Evolutionary conservation across 2,329 filamentous ascomycete species (phyloP).

Genomic region (Annulohypoxylon truncatum): DNA sequence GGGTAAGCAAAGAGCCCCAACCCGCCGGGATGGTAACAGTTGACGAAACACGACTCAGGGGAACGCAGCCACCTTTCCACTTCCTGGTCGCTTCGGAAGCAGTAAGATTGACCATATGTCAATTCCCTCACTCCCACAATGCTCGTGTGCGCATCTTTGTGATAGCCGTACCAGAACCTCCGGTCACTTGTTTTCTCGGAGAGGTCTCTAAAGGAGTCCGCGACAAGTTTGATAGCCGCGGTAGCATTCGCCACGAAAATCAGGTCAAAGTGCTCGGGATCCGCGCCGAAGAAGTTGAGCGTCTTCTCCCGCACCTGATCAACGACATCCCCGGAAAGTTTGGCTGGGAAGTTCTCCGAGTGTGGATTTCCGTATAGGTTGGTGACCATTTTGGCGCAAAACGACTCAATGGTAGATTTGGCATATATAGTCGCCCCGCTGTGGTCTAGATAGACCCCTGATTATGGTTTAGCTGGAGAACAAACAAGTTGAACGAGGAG

Average conservation of each 20-base stretch:
- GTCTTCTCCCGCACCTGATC: conserved; percentile 66
- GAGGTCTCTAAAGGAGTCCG: conserved; percentile 66
- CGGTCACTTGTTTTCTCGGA: conserved; percentile 59
- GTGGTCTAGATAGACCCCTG: conserved; percentile 67
- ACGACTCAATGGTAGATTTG: conserved; percentile 66
- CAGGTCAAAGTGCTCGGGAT: conserved; percentile 68
- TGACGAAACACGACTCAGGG: conserved; percentile 41
- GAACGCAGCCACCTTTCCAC: conserved; percentile 59
- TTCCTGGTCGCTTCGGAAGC: conserved; percentile 68
- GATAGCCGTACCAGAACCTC: conserved; percentile 69
- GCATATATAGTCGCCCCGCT: conserved; percentile 69
- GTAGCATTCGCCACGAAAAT: conserved; percentile 94
- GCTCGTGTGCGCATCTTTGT: conserved; percentile 71
- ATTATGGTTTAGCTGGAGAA: conserved; percentile 21
- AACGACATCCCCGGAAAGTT: conserved; percentile 66
- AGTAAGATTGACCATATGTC: conserved; percentile 64
- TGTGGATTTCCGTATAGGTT: conserved; percentile 77
- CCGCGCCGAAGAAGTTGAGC: conserved; percentile 68
- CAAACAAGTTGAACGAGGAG: background rate
- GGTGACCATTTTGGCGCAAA: conserved; percentile 64
- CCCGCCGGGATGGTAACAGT: conserved; percentile 43
- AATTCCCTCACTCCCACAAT: conserved; percentile 76
- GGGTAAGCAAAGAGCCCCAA: conserved; percentile 71
- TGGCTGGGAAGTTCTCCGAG: conserved; percentile 70
- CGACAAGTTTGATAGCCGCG: conserved; percentile 82